These are phyloP conservation scores for Wallacemonas sp. DNA, from an alignment of 208 protist genomes.

Conservation along the genomic window DNA sequence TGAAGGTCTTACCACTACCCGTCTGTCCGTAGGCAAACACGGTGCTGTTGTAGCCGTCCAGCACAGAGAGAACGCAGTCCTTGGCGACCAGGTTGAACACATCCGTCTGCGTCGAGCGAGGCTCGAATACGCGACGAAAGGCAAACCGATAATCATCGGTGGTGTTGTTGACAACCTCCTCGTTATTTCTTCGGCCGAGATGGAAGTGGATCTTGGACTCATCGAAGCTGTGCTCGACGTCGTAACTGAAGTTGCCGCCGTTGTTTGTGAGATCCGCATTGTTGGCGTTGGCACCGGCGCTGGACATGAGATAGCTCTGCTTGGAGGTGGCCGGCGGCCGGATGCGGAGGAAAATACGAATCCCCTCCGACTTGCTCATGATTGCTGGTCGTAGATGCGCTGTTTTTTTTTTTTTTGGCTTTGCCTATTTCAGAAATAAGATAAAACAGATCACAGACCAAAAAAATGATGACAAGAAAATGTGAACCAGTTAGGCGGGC, in stretches of 20 bases:
- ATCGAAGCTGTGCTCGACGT: slow-evolving; percentile 53
- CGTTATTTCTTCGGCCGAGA: slow-evolving; percentile 30
- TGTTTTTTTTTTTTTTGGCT: background rate
- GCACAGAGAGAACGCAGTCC: slow-evolving; percentile 72
- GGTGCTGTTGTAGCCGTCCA: slow-evolving; percentile 90
- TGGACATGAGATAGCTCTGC: slow-evolving; percentile 52
- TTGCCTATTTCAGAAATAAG: background rate
- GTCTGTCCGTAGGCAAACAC: slow-evolving; percentile 93
- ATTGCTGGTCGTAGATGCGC: background rate
- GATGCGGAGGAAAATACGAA: slow-evolving; percentile 80
- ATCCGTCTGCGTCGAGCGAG: slow-evolving; percentile 64
- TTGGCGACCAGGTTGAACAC: slow-evolving; percentile 87
- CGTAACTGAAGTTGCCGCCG: slow-evolving; percentile 19
- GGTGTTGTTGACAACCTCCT: slow-evolving; percentile 78
- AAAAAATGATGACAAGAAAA: too few species aligned
- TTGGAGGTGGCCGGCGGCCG: slow-evolving; percentile 54
- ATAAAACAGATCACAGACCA: background rate
- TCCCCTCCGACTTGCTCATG: slow-evolving; percentile 48
- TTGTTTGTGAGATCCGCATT: slow-evolving; percentile 4
- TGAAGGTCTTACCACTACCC: slow-evolving; percentile 91
- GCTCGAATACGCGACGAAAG: slow-evolving; percentile 85
- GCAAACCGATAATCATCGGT: slow-evolving; percentile 63
- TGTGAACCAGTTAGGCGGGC: too few species aligned
- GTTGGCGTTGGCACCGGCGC: background rate
- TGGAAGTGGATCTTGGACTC: slow-evolving; percentile 46